Conservation (phyloP, 2,329 filamentous ascomycete species). For the Trichoderma cornu-damae region DNA sequence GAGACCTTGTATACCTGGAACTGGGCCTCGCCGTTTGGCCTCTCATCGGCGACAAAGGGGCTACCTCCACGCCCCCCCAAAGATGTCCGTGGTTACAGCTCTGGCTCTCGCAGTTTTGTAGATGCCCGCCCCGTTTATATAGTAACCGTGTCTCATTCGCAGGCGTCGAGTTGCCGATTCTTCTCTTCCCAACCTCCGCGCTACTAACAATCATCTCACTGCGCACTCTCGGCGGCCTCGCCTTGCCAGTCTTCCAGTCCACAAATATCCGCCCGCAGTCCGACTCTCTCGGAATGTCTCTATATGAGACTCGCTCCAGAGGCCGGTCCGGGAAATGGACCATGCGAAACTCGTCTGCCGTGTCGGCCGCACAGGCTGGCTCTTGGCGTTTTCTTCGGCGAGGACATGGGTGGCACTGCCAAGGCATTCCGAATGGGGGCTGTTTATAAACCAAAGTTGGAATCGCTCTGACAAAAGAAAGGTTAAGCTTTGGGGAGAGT, state of each 20-base stretch:
- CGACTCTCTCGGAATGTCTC: constrained; percentile 25
- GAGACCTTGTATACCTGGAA: background rate
- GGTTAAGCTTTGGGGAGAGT: background rate
- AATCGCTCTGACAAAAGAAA: too few relatives aligned
- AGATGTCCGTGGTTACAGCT: background rate
- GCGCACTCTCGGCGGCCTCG: background rate
- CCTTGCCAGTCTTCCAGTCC: background rate
- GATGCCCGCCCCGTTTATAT: background rate
- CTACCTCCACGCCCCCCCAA: too few relatives aligned
- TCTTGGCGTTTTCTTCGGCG: background rate
- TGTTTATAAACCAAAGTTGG: background rate
- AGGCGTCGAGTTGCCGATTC: background rate
- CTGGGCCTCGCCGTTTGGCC: background rate
- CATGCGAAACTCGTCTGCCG: constrained; percentile 20
- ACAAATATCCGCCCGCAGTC: constrained; percentile 20
- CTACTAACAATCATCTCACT: background rate
- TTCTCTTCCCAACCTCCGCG: background rate
- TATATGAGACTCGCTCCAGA: constrained; percentile 20
- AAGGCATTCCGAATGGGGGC: background rate
- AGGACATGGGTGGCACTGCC: background rate
- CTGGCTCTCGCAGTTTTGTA: background rate
- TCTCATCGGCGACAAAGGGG: background rate
- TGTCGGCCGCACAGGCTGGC: constrained; percentile 6
- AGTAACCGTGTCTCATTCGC: background rate
- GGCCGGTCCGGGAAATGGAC: constrained; percentile 26